Base-by-base conservation (phyloP, 1,284 basidiomycete genomes). In the Entoloma clypeatum region DNA sequence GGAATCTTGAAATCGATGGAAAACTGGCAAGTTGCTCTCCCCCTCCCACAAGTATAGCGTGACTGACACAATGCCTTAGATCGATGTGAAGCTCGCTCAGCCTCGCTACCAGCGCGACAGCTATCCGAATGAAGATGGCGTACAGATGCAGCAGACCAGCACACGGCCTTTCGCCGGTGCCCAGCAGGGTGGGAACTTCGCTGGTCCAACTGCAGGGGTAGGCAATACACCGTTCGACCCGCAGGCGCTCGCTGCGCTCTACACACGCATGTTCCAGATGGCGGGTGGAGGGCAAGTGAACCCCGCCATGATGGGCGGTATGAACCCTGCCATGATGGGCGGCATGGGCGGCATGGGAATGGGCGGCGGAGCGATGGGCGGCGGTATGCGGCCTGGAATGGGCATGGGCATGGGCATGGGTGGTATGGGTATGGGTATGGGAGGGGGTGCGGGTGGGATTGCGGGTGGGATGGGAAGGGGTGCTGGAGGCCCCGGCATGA, bases 51-150 rank as follows among this genome's bases (percentile, higher is more conserved):
- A 7, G 7, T 14, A 3, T 13, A 14, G 10, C 17, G 19, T 28
- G 10, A 23, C 28, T 13, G 8, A 30, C 7, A 41, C 24, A n/a
- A 19, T 28, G 7, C 35, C 7, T 4, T 51, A 95, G 90, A 93
- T 98, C 54, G 93, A 98, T 58, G 91, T 97, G 41, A 97, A 97
- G 65, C 75, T 90, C 45, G 92, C 91, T 5, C 90, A 94, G 62
- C 91, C 92, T 2, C 79, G 91, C 41, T 83, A 83, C 49, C 83
- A 86, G 56, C 77, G 86, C 22, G 85, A 88, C 55, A 72, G 68
- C 60, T 62, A 65, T 23, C 62, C 55, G 35, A 67, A 70, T 34
- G 68, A 69, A 47, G 68, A 64, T 31, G 63, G 56, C 23, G n/a
- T n/a, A n/a, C n/a, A n/a, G n/a, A n/a, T n/a, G n/a, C n/a, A n/a